Conservation (phyloP, 106 monocot genomes). For the Apostasia shenzhenica region DNA sequence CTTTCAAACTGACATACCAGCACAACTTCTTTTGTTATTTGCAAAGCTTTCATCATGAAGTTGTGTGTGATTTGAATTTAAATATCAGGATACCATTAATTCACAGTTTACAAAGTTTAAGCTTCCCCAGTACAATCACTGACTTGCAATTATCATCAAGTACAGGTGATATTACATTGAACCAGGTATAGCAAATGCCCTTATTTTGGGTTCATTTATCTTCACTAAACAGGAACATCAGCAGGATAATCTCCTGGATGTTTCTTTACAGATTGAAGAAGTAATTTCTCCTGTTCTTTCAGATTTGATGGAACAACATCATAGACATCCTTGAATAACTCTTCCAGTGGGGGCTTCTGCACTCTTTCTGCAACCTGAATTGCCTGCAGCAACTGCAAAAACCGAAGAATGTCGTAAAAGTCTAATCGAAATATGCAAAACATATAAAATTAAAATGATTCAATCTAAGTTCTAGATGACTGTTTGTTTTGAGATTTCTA, state of each 20-base stretch:
- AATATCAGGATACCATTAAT: no score
- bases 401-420: background rate
- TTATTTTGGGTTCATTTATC: background rate
- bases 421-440: background rate
- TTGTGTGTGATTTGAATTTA: no score
- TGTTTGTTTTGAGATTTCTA: no score
- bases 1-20: no score
- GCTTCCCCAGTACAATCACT: background rate
- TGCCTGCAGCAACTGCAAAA: constrained; percentile 56
- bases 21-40: no score
- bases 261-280: constrained; percentile 48
- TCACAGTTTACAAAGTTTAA: background rate
- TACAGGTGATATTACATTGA: background rate
- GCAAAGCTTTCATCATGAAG: no score
- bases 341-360: constrained; percentile 52
- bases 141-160: background rate
- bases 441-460: no score
- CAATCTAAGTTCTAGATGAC: no score
- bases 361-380: constrained; percentile 78
- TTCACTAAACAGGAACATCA: constrained; percentile 53
- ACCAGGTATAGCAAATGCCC: background rate
- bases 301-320: constrained; percentile 67
- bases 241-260: constrained; percentile 68
- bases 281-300: constrained; percentile 55
- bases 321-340: constrained; percentile 93